These are phyloP conservation scores for Apiospora kogelbergensis DNA, from an alignment of 2,329 filamentous ascomycete genomes.

Conservation along the genomic window DNA sequence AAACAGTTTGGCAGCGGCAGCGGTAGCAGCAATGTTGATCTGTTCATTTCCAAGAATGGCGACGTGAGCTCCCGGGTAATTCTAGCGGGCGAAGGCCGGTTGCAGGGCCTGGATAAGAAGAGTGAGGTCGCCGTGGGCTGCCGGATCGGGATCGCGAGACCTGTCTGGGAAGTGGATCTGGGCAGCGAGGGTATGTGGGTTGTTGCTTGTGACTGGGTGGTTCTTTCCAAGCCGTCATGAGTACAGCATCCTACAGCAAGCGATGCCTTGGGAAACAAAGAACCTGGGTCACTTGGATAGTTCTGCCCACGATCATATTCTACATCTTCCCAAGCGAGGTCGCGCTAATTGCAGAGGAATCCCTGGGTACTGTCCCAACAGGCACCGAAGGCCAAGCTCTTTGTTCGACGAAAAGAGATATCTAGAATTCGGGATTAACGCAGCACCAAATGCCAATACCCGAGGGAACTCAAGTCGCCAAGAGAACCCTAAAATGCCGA, in stretches of 20 bases:
- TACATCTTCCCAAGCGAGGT: neutral
- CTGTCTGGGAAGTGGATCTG: conserved; percentile 37
- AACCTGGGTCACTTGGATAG: neutral
- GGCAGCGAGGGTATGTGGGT: conserved; percentile 31
- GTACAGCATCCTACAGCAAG: neutral
- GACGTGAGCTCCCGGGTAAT: conserved; percentile 19
- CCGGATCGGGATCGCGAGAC: conserved; percentile 33
- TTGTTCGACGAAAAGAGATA: neutral
- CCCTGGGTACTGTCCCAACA: neutral
- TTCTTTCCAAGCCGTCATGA: conserved; percentile 16
- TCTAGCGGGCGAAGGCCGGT: conserved; percentile 28
- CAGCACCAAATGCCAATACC: neutral
- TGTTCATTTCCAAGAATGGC: neutral
- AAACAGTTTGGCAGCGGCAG: neutral
- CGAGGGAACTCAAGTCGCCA: neutral
- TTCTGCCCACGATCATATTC: neutral
- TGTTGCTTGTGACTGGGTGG: conserved; percentile 38
- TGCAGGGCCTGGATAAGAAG: conserved; percentile 26
- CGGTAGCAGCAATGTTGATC: neutral
- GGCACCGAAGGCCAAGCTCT: neutral
- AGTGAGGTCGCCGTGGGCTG: conserved; percentile 26
- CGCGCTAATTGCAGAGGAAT: neutral
- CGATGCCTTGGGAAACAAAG: neutral
- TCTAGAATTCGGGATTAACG: neutral
- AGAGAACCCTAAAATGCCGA: neutral